Percentiles rank a stretch among this genome's conserved stretches.
These are phyloP conservation scores for Porcisia hertigi DNA, from an alignment of 208 protist genomes.

Conservation along the genomic window DNA sequence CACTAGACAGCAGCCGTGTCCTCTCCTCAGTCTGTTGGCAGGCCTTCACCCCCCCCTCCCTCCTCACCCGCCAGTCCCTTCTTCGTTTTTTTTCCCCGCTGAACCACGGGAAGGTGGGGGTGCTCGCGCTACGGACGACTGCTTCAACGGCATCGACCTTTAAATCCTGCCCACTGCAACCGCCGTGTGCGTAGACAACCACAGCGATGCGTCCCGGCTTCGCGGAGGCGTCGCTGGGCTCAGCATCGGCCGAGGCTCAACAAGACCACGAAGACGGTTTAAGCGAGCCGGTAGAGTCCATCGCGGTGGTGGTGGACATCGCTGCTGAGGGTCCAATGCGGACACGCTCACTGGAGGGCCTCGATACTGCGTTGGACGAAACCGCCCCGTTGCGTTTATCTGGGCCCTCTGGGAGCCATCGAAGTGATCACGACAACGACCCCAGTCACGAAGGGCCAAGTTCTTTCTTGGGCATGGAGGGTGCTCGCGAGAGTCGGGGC, in stretches of 20 bases:
- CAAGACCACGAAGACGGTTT: background rate
- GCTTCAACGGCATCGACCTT: background rate
- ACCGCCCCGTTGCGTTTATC: no score
- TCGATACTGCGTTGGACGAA: no score
- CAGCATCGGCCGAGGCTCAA: background rate
- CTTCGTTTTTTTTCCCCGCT: background rate
- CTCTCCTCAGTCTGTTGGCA: no score
- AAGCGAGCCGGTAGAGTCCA: background rate
- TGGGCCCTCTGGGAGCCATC: background rate
- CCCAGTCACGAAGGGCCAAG: background rate
- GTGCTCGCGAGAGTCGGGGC: background rate
- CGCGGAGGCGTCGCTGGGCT: background rate
- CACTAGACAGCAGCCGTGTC: no score
- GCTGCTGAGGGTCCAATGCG: background rate
- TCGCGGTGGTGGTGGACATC: background rate
- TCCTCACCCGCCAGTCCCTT: no score
- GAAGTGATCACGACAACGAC: background rate
- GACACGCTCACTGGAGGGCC: background rate
- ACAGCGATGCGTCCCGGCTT: background rate
- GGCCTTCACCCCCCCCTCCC: no score
- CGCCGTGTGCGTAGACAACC: background rate
- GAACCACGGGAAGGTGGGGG: background rate
- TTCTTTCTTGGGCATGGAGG: background rate
- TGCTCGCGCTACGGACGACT: background rate
- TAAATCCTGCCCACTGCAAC: background rate